These are phyloP conservation scores for Ormosia emarginata DNA, from an alignment of 306 rosid species.

Conservation along the genomic window DNA sequence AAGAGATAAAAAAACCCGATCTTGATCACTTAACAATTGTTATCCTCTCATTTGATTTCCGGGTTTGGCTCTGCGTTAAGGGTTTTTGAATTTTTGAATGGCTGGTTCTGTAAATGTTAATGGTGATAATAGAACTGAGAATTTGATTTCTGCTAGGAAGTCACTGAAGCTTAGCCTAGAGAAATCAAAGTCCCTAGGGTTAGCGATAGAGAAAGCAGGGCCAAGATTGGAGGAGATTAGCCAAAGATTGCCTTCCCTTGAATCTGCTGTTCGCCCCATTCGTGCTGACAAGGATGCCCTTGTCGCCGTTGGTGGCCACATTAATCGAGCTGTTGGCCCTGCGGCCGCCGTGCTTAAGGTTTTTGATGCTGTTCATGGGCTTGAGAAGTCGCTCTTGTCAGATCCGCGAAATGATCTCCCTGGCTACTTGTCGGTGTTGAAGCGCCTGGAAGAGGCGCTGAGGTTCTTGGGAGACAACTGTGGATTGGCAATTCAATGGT, in stretches of 20 bases:
- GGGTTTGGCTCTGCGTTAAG: slow-evolving; percentile 22
- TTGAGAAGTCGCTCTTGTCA: slow-evolving; percentile 77
- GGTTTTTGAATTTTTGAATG: slow-evolving; percentile 42
- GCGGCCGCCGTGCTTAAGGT: slow-evolving; percentile 98
- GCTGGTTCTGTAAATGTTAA: slow-evolving; percentile 45
- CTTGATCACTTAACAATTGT: slow-evolving; percentile 7
- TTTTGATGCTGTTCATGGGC: slow-evolving; percentile 97
- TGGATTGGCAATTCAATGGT: slow-evolving; percentile 93
- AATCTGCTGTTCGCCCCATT: slow-evolving; percentile 87
- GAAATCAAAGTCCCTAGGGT: slow-evolving; percentile 71
- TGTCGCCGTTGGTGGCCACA: slow-evolving; percentile 86
- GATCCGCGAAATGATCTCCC: slow-evolving; percentile 81
- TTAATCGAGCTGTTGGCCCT: slow-evolving; percentile 93
- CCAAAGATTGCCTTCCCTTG: slow-evolving; percentile 68
- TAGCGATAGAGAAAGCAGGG: slow-evolving; percentile 76
- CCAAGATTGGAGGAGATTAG: slow-evolving; percentile 72
- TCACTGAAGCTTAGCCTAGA: slow-evolving; percentile 80
- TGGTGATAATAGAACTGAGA: slow-evolving; percentile 38
- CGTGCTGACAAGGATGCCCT: slow-evolving; percentile 89
- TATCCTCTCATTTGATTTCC: slow-evolving; percentile 7
- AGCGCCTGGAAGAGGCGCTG: slow-evolving; percentile 94
- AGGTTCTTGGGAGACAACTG: slow-evolving; percentile 82
- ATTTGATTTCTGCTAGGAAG: slow-evolving; percentile 60
- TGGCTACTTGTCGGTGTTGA: slow-evolving; percentile 81
- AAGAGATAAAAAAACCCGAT: not conserved